These are phyloP conservation scores for Bruguiera sexangula DNA, from an alignment of 345 rosid species.

Conservation along the genomic window DNA sequence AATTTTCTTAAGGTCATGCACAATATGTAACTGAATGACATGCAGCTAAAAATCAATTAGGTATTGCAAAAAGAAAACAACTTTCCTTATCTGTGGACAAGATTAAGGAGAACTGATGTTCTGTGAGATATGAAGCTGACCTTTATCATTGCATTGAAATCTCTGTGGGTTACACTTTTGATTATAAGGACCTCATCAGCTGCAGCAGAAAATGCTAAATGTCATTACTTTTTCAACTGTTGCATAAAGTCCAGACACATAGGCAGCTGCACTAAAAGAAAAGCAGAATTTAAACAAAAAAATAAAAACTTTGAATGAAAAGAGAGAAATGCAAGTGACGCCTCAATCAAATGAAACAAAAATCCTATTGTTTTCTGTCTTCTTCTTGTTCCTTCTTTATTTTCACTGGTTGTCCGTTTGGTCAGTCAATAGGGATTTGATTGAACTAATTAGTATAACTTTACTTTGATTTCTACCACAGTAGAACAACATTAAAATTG, in stretches of 20 bases:
- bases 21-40: slow-evolving; percentile 8
- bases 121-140: slow-evolving; percentile 32
- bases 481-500: no score
- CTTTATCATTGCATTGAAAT: slow-evolving; percentile 92
- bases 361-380: no score
- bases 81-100: background rate
- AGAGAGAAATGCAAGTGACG: background rate
- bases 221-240: background rate
- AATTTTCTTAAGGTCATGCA: slow-evolving; percentile 9
- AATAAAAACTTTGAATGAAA: background rate
- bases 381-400: no score
- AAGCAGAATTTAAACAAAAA: slow-evolving; percentile 1
- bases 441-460: no score
- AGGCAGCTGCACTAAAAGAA: background rate
- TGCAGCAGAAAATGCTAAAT: slow-evolving; percentile 36
- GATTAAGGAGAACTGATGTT: no score
- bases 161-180: slow-evolving; percentile 85
- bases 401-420: no score
- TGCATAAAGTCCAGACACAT: background rate
- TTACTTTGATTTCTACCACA: no score
- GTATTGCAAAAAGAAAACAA: slow-evolving; percentile 6
- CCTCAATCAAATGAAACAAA: slow-evolving; percentile 2
- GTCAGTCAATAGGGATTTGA: no score
- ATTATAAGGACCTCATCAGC: slow-evolving; percentile 90
- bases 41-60: background rate